Conservation (phyloP, 345 rosid genomes). For the Xanthoceras sorbifolium region DNA sequence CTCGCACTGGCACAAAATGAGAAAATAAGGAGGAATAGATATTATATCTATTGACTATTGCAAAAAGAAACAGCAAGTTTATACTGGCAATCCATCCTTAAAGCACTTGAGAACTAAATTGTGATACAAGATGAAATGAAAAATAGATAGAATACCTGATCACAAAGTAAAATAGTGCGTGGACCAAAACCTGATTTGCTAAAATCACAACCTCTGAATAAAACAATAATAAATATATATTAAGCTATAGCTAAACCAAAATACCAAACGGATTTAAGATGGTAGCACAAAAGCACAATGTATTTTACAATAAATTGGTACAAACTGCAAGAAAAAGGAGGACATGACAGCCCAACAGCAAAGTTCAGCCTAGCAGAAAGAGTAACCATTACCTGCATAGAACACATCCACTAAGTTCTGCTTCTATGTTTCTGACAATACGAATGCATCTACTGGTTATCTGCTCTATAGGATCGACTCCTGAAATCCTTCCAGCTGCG, state of each 20-base stretch:
- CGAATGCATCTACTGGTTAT: slow-evolving; percentile 89
- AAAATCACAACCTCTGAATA: slow-evolving; percentile 79
- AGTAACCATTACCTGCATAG: slow-evolving; percentile 70
- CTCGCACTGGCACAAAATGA: slow-evolving; percentile 66
- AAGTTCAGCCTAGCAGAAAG: slow-evolving; percentile 19
- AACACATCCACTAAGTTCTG: slow-evolving; percentile 84
- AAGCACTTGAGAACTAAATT: slow-evolving; percentile 14
- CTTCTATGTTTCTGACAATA: slow-evolving; percentile 71
- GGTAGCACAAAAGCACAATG: not conserved
- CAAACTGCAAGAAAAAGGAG: not conserved
- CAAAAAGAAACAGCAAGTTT: not conserved
- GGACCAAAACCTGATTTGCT: slow-evolving; percentile 94
- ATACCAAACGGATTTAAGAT: not conserved
- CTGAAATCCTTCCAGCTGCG: slow-evolving; percentile 81
- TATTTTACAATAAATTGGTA: not conserved
- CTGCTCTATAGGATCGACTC: slow-evolving; percentile 77
- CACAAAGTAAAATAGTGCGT: slow-evolving; percentile 89
- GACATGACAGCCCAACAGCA: slow-evolving; percentile 1
- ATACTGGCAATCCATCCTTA: not conserved
- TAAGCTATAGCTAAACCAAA: slow-evolving; percentile 10
- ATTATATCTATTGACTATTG: not conserved
- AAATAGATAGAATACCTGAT: slow-evolving; percentile 65
- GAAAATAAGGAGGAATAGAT: slow-evolving; percentile 10
- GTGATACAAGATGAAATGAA: not conserved
- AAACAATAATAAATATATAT: slow-evolving; percentile 11